Evolutionary conservation across 2,329 filamentous ascomycete species (phyloP), one percentile per base, ranked within the genome.

Genomic region (Xylaria sp.): DNA sequence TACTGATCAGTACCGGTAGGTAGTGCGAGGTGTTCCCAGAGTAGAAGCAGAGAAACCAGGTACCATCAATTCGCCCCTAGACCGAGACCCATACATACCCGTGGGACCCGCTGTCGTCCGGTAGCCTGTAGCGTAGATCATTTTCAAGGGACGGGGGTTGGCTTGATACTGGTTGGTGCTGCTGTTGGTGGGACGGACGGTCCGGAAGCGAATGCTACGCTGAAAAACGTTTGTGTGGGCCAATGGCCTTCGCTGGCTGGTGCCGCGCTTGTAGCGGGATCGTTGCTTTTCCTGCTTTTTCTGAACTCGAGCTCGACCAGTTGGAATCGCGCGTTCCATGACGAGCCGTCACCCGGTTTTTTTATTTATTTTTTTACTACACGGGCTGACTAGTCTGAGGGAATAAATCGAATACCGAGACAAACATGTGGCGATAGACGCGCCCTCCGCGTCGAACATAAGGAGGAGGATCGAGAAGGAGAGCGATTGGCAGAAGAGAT

Each of bases 191-290:
- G 70, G 68, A 68, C 60, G 58, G 53, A 59, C 70, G 70, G 68
- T 60, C 70, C 70, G 70, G 65, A 72, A 69, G 68, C 70, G 70
- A 70, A 44, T 72, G 63, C 23, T 53, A 72, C 70, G 62, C 55
- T 69, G 63, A 51, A 69, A 64, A 64, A 21, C 48, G 63, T 62
- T 63, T 65, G 59, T 53, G 60, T 51, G 59, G 59, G 53, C 68
- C 65, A 72, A 65, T 69, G 51, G 10, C 16, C 55, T 65, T 32
- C 27, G n/a, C 9, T n/a, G 51, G 51, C 18, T 60, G 59, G 35
- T 29, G 65, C 68, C 37, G 65, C 68, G 68, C 70, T 69, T 69
- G 66, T 66, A 69, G 68, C 70, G 70, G 68, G 63, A 67, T 57
- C 25, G 60, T 63, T 70, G 60, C 65, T 68, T 72, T 69, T 63